Conservation (phyloP, 2,329 filamentous ascomycete species). For the Microcera coccophila region DNA sequence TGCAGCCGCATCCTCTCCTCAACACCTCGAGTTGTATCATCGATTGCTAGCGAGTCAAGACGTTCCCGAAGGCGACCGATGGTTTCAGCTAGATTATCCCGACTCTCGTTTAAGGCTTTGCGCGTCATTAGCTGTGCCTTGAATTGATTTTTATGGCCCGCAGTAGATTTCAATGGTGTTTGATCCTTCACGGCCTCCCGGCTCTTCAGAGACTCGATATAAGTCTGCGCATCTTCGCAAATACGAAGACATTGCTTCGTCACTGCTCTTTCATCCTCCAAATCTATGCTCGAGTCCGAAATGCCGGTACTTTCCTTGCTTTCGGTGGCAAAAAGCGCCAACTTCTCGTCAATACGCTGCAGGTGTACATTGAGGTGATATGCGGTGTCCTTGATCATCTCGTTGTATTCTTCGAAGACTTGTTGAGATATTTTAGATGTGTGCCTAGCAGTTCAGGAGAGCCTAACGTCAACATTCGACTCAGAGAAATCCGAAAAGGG, state of each 20-base stretch:
- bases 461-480: conserved; percentile 6
- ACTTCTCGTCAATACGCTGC: conserved; percentile 34
- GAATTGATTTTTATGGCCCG: conserved; percentile 16
- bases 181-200: conserved; percentile 22
- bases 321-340: conserved; percentile 19
- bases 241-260: conserved; percentile 38
- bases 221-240: conserved; percentile 35
- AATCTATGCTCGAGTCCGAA: conserved; percentile 25
- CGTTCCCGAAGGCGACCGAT: conserved; percentile 33
- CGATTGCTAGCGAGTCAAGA: conserved; percentile 23
- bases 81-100: conserved; percentile 28
- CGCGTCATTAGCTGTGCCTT: conserved; percentile 32
- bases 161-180: neutral
- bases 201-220: conserved; percentile 31
- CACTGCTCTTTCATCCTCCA: conserved; percentile 35
- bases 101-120: conserved; percentile 29
- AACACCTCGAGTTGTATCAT: conserved; percentile 18
- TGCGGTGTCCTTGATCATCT: conserved; percentile 36
- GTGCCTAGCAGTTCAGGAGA: conserved; percentile 23
- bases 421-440: conserved; percentile 29
- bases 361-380: conserved; percentile 35
- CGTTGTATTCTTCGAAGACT: conserved; percentile 35
- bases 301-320: conserved; percentile 15
- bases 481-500: no score
- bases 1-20: conserved; percentile 29